Base-by-base conservation (phyloP, 1,139 yeast genomes). In the Suhomyces bribrorum region DNA sequence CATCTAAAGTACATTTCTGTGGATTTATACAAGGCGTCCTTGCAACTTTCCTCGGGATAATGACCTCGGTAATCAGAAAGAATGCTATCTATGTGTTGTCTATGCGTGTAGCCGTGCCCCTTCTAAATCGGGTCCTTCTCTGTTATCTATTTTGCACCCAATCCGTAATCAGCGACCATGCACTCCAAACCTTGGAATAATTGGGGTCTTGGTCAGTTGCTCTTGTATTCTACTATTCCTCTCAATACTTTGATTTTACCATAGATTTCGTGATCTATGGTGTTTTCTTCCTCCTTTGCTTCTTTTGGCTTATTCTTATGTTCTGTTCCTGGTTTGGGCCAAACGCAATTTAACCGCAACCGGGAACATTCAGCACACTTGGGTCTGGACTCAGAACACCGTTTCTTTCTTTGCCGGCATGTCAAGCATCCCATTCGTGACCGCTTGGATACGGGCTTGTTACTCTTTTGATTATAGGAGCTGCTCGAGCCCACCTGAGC, bases 161-260 rank as follows among this genome's bases (percentile, higher is more conserved):
- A 20, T 20, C 11, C 11, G 11, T 8, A 20, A 8, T 3, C 23
- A 20, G 23, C 11, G 5, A 8, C 8, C 7, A 7, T 3, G 23
- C 7, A 20, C 11, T 20, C n/a, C n/a, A n/a, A n/a, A 3, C 23
- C 4, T 20, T 20, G 3, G 5, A 20, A n/a, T n/a, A n/a, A n/a
- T n/a, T n/a, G n/a, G n/a, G n/a, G n/a, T n/a, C 23, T n/a, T 20
- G 8, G 2, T 34, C 34, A 48, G 25, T 43, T 41, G 35, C 53
- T 60, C 42, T 59, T 59, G 46, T 68, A 66, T 50, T 77, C 81
- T 18, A 80, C 83, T 15, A 80, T 77, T 2, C 86, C 86, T 43
- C 86, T 64, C 28, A 79, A 61, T 8, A 80, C 81, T 56, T 77
- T 79, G 46, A 81, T 79, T 43, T 72, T 73, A 8, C 86, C 86